Base-by-base conservation (phyloP, 805 yeast genomes). In the Saccharomycopsis javanensis region DNA sequence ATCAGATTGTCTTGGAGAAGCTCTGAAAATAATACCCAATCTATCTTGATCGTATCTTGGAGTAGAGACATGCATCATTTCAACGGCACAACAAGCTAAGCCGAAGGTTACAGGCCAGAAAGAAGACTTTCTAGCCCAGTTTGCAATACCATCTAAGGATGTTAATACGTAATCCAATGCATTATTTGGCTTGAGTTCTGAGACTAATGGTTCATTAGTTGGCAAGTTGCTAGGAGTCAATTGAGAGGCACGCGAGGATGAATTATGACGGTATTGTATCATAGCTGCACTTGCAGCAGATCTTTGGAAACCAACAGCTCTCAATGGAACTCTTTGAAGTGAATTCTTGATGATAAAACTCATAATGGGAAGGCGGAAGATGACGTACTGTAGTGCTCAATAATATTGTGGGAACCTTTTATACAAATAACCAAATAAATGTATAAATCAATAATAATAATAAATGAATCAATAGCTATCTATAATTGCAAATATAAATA, bases 31-130 rank as follows among this genome's bases (percentile, higher is more conserved):
- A 66, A 88, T 88, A 66, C 96, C 96, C 69, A 88, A 76, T 70
- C 96, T 82, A 75, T 88, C 96, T 74, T 88, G 96, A 72, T 88
- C 96, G 71, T 88, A 88, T 68, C 96, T 78, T 60, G 96, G 95
- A 58, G 95, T 82, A 27, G 96, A 88, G 38, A 85, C 86, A 69
- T 88, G 96, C 96, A 88, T 88, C 96, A 88, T 88, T 73, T 88
- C 96, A 46, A 88, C 95, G 60, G 96, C 96, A 76, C 96, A 88
- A 73, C 96, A 88, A 7, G 96, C 96, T 67, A 88, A 76, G 34
- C 96, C 96, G 71, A 88, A 88, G 37, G 96, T 88, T 51, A 87
- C 91, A 7, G 96, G 96, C 96, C 96, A 88, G 71, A 88, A 88
- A 1, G 94, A 86, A 28, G 95, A 88, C 68, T 86, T 89, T 71